phyloP scores from a whole-genome alignment of 164 flowering plant species.

The Euptelea pleiosperma region DNA sequence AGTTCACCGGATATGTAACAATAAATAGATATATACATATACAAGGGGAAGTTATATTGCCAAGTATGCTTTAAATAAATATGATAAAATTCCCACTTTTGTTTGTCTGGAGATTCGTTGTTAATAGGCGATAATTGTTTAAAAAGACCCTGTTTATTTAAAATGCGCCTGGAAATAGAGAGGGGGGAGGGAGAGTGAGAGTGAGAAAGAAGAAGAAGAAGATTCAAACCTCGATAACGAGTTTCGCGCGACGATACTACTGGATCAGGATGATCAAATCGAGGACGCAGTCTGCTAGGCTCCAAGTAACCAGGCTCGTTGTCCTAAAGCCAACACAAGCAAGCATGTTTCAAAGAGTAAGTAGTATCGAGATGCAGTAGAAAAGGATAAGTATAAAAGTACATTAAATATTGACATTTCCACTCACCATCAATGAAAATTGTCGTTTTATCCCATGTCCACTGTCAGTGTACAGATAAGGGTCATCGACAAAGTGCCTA shows the following conservation, averaged over 20 bases:
- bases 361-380: neutral
- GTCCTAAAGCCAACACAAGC: conserved; percentile 29
- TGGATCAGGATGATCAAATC: conserved; percentile 51
- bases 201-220: too few relatives aligned
- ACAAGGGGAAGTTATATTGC: too few relatives aligned
- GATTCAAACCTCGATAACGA: conserved; percentile 42
- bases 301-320: conserved; percentile 52
- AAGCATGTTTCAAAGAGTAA: neutral
- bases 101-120: too few relatives aligned
- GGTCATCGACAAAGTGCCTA: conserved; percentile 53
- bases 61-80: too few relatives aligned
- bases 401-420: neutral
- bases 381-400: neutral
- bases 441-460: conserved; percentile 59
- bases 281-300: conserved; percentile 53
- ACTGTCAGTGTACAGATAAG: conserved; percentile 39
- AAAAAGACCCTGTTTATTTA: too few relatives aligned
- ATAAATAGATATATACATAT: too few relatives aligned
- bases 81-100: too few relatives aligned
- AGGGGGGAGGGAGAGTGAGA: too few relatives aligned
- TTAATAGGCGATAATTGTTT: too few relatives aligned
- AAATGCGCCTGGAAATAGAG: too few relatives aligned
- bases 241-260: conserved; percentile 30
- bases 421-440: conserved; percentile 44
- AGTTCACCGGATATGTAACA: neutral